phyloP scores from a whole-genome alignment of 345 rosid genomes.

The Camelina hispida region DNA sequence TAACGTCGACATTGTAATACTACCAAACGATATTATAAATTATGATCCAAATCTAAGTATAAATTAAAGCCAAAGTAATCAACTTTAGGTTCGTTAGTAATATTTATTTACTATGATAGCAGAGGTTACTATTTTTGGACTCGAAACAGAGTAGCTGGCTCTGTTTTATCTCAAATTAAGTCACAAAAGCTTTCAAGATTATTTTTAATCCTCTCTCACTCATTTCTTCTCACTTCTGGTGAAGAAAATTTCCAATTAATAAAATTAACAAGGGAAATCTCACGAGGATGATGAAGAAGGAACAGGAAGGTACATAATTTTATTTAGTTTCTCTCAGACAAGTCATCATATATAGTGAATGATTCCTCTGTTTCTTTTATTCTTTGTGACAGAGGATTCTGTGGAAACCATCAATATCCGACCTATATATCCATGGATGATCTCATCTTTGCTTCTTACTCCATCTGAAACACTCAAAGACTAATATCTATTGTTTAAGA shows the following conservation, averaged over 20 bases:
- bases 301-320: background rate
- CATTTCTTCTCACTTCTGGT: background rate
- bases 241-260: background rate
- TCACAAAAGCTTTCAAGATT: background rate
- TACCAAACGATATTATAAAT: too few species aligned
- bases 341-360: background rate
- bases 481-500: background rate
- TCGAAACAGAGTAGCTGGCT: conserved; percentile 10
- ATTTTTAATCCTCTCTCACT: background rate
- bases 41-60: background rate
- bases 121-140: background rate
- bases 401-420: background rate
- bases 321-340: background rate
- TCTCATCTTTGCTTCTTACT: background rate
- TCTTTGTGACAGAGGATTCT: background rate
- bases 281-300: conserved; percentile 3
- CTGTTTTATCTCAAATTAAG: background rate
- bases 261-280: background rate
- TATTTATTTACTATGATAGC: background rate
- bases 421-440: background rate
- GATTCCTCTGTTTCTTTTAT: background rate
- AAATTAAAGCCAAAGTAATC: background rate
- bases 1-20: background rate
- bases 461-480: background rate
- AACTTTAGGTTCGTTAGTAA: background rate